Base-by-base conservation (phyloP, 805 yeast genomes). In the Lachancea fermentati region DNA sequence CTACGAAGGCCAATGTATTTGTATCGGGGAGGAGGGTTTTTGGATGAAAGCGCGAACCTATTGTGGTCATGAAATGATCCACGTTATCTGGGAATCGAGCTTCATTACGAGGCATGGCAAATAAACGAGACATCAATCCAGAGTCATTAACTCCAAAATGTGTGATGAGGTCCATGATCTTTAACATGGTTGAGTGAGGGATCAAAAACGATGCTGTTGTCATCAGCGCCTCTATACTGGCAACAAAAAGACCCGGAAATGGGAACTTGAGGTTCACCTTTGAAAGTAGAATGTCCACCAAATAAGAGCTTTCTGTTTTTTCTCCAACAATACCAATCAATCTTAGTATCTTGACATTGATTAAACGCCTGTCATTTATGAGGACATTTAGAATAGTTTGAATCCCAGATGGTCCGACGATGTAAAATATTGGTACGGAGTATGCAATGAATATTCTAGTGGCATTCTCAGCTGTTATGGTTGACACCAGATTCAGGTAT, bases 401-500 rank as follows among this genome's bases (percentile, higher is more conserved):
- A 6, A 31, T 13, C 14, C n/a, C 39, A 14, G 13, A 12, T n/a
- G 22, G 32, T 6, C 31, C 32, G 8, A 34, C 14, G n/a, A 17
- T 19, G 15, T 30, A 26, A 11, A 34, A 31, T 5, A 35, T 32
- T 14, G 28, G 13, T 19, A 13, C 15, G 14, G 39, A 30, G 16
- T 34, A 40, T 11, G 39, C 43, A 6, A 31, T 19, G 3, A 30
- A 5, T 14, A 40, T 29, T 5, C 17, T 25, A 5, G 15, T 13
- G 3, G 43, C 38, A 13, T 4, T 19, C 15, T 24, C 26, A 9
- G 14, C n/a, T 7, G 24, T 25, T 11, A 35, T 11, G 18, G 30
- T 3, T 16, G 24, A 17, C 3, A 24, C n/a, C 13, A 35, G 29
- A 11, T 3, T n/a, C 16, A 11, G 5, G 3, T 69, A 64, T 15